Percentiles rank a stretch among this genome's conserved stretches.
Conservation (phyloP, 2,329 filamentous ascomycete species). For the Aspergillus sp. region DNA sequence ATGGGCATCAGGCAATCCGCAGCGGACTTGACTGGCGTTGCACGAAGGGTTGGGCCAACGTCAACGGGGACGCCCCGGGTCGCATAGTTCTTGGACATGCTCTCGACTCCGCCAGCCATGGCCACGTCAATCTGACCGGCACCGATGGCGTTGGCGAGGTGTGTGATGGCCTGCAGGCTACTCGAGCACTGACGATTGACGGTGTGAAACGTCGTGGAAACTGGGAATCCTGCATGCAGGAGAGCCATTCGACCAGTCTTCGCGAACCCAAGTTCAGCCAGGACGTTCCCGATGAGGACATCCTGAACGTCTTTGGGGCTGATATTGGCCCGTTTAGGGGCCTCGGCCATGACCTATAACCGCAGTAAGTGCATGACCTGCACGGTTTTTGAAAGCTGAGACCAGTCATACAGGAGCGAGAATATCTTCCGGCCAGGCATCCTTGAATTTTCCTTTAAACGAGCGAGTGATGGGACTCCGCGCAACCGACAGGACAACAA, state of each 20-base stretch:
- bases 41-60: too few relatives aligned
- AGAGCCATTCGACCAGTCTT: conserved; percentile 88
- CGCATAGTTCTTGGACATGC: too few relatives aligned
- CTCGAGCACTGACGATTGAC: too few relatives aligned
- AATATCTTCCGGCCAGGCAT: conserved; percentile 36
- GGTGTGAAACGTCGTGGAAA: too few relatives aligned
- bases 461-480: conserved; percentile 81
- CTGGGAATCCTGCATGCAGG: too few relatives aligned
- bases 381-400: neutral
- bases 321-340: conserved; percentile 41
- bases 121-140: too few relatives aligned
- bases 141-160: too few relatives aligned
- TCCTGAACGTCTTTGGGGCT: conserved; percentile 74
- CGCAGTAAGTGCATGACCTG: neutral
- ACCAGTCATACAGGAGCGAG: conserved; percentile 12
- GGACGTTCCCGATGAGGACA: conserved; percentile 67
- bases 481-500: conserved; percentile 85
- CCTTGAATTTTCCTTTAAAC: conserved; percentile 85
- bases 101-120: too few relatives aligned
- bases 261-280: conserved; percentile 64
- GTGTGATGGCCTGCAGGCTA: too few relatives aligned
- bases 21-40: too few relatives aligned
- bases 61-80: too few relatives aligned
- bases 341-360: conserved; percentile 14
- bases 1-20: too few relatives aligned